phyloP scores from a whole-genome alignment of 345 rosid genomes.

The Aethionema arabicum region DNA sequence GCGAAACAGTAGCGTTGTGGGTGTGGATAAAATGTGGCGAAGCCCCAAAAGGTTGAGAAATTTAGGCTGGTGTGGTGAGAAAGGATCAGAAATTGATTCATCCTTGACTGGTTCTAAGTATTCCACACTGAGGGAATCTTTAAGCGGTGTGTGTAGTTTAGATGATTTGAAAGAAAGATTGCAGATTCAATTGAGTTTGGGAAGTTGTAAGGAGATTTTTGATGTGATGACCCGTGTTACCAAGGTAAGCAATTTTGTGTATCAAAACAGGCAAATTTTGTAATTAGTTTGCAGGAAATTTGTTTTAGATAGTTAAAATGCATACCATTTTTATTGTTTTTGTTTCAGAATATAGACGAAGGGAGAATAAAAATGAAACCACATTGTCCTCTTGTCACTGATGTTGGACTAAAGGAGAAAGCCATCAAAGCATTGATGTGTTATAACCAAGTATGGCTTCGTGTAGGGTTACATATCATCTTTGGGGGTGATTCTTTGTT shows the following conservation, averaged over 20 bases:
- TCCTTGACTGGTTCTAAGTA: conserved; percentile 45
- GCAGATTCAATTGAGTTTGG: conserved; percentile 59
- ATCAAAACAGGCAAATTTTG: background rate
- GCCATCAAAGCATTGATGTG: conserved; percentile 59
- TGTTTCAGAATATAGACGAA: conserved; percentile 75
- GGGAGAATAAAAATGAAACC: conserved; percentile 86
- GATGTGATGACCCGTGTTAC: conserved; percentile 60
- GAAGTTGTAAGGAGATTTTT: conserved; percentile 66
- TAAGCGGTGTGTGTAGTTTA: conserved; percentile 80
- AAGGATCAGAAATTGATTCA: conserved; percentile 23
- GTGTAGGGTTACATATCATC: conserved; percentile 68
- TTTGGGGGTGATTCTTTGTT: conserved; percentile 84
- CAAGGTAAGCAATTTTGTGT: conserved; percentile 47
- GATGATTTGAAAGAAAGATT: conserved; percentile 82
- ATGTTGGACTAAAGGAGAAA: conserved; percentile 83
- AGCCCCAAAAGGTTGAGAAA: conserved; percentile 65
- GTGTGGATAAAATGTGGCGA: conserved; percentile 52
- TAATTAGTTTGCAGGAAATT: background rate
- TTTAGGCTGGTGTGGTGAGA: conserved; percentile 48
- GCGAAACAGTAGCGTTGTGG: conserved; percentile 29
- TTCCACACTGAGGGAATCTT: conserved; percentile 45
- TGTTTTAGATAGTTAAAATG: background rate
- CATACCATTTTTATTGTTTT: conserved; percentile 19
- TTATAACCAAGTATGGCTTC: conserved; percentile 83
- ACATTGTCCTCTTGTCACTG: conserved; percentile 88